A percentile compares a stretch with the other conserved stretches of the same genome.
Conservation (phyloP, 106 monocot species). For the Chionographis japonica region DNA sequence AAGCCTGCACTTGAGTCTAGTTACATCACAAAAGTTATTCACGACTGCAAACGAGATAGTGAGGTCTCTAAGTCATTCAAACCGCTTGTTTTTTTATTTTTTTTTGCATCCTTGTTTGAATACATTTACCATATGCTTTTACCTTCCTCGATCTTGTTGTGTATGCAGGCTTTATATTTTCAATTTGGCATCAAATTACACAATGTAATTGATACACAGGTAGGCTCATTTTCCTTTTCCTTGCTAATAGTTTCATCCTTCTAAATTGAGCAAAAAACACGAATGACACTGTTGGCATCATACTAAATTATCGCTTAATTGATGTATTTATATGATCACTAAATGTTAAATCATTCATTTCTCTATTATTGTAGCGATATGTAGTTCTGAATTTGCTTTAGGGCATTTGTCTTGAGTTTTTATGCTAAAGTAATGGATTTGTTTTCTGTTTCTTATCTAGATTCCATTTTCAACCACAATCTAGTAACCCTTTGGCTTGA, state of each 20-base stretch:
- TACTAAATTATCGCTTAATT: no score
- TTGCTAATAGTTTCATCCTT: background rate
- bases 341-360: no score
- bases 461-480: no score
- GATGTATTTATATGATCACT: no score
- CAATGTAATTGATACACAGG: slow-evolving; percentile 95
- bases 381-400: no score
- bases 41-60: slow-evolving; percentile 98
- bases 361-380: no score
- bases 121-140: background rate
- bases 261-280: no score
- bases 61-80: slow-evolving; percentile 33
- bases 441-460: no score
- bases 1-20: slow-evolving; percentile 85
- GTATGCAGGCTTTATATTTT: slow-evolving; percentile 76
- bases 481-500: no score
- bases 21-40: slow-evolving; percentile 85
- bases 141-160: background rate
- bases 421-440: no score
- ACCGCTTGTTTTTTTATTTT: background rate
- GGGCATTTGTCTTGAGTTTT: no score
- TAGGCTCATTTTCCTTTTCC: slow-evolving; percentile 8
- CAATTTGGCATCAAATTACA: slow-evolving; percentile 90
- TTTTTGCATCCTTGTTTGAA: slow-evolving; percentile 4
- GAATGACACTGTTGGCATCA: no score